Conservation (phyloP, 2,329 filamentous ascomycete species). For the Lithohypha guttulata region DNA sequence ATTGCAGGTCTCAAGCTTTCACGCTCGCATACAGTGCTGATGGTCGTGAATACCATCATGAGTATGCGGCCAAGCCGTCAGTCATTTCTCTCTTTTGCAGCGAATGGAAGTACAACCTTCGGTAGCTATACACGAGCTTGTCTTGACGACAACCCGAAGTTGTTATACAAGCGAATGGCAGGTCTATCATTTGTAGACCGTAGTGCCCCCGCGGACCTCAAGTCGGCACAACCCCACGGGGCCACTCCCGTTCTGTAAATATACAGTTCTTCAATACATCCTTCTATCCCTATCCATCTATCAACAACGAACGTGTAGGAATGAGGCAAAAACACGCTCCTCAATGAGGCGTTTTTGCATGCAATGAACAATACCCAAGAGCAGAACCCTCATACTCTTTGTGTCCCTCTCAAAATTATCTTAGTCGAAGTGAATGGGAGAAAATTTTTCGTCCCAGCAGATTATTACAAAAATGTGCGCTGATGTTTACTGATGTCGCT, state of each 20-base stretch:
- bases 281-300: background rate
- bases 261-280: background rate
- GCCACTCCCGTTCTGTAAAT: too few species aligned
- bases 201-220: too few species aligned
- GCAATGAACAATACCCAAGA: too few species aligned
- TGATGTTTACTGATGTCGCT: background rate
- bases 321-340: background rate
- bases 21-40: too few species aligned
- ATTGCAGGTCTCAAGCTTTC: background rate
- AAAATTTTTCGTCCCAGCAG: background rate
- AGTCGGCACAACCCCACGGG: too few species aligned
- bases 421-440: background rate
- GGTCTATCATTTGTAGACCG: too few species aligned
- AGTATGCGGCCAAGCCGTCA: too few species aligned
- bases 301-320: background rate
- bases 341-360: background rate
- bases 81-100: too few species aligned
- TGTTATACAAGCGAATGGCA: constrained; percentile 2
- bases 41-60: too few species aligned
- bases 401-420: background rate
- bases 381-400: background rate
- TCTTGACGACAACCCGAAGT: background rate
- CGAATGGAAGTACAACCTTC: background rate
- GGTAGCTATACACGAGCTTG: background rate
- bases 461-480: constrained; percentile 1